These are phyloP conservation scores for Cladosporium sp. DNA, from an alignment of 2,329 filamentous ascomycete species.

Conservation along the genomic window DNA sequence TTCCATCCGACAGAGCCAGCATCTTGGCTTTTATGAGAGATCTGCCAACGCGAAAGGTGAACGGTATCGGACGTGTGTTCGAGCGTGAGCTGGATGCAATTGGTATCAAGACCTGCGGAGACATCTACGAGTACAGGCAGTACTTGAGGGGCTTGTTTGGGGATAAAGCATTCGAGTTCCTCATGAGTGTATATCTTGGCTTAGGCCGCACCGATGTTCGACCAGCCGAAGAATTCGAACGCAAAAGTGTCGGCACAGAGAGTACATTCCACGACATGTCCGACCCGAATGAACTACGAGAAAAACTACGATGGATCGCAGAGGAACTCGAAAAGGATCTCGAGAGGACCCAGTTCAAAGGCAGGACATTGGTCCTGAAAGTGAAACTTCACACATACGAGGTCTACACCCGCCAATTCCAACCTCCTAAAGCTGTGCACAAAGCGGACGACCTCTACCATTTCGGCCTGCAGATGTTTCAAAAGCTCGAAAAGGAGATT, in stretches of 20 bases:
- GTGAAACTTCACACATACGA: slow-evolving; percentile 94
- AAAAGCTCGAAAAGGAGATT: slow-evolving; percentile 77
- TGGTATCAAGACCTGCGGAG: slow-evolving; percentile 80
- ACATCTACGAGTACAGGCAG: slow-evolving; percentile 73
- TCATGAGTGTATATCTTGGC: slow-evolving; percentile 79
- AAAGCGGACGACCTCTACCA: slow-evolving; percentile 78
- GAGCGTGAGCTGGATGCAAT: slow-evolving; percentile 86
- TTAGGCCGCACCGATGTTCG: slow-evolving; percentile 80
- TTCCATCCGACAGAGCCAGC: slow-evolving; percentile 65
- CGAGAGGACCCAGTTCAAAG: slow-evolving; percentile 73
- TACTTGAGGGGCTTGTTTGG: slow-evolving; percentile 76
- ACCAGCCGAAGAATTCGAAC: slow-evolving; percentile 81
- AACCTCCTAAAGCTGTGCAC: slow-evolving; percentile 66
- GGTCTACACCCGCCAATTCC: slow-evolving; percentile 76
- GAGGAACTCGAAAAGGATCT: slow-evolving; percentile 85
- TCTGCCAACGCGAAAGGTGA: slow-evolving; percentile 83
- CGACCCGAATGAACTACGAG: slow-evolving; percentile 61
- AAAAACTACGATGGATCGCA: slow-evolving; percentile 74
- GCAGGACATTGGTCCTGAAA: slow-evolving; percentile 86
- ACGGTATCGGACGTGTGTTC: slow-evolving; percentile 89
- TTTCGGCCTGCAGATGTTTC: slow-evolving; percentile 74
- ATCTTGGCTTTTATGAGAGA: slow-evolving; percentile 84
- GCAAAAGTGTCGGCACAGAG: slow-evolving; percentile 92
- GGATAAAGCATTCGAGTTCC: slow-evolving; percentile 82
- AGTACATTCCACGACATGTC: slow-evolving; percentile 81